Percentiles rank a stretch among this genome's conserved stretches.
Evolutionary conservation across 768 basidiomycete genomes (phyloP).

Genomic region (Albatrellus ellisii): DNA sequence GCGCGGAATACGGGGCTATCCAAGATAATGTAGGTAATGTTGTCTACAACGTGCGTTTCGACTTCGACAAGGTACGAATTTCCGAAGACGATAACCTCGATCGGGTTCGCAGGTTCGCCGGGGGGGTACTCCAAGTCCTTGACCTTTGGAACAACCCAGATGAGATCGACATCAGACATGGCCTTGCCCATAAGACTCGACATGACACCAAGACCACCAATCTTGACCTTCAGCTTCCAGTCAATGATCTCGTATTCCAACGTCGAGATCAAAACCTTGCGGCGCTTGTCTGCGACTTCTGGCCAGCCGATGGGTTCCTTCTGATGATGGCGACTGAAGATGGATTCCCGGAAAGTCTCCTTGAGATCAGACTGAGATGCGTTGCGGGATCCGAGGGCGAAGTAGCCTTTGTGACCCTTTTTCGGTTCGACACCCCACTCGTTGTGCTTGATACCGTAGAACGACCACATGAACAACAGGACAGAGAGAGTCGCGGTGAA

Average conservation of each 20-base stretch:
- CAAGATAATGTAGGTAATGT: constrained; percentile 89
- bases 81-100: constrained; percentile 93
- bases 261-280: constrained; percentile 85
- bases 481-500: constrained; percentile 79
- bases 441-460: constrained; percentile 94
- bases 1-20: constrained; percentile 95
- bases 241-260: constrained; percentile 95
- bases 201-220: constrained; percentile 97
- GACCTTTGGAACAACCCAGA: constrained; percentile 93
- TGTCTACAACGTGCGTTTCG: constrained; percentile 85
- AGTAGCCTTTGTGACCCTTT: constrained; percentile 62
- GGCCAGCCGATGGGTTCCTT: constrained; percentile 90
- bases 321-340: constrained; percentile 39
- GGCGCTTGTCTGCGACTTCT: constrained; percentile 79
- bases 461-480: constrained; percentile 84
- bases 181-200: constrained; percentile 96
- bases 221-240: constrained; percentile 97
- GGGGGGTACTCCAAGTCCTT: constrained; percentile 89
- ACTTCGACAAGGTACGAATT: constrained; percentile 94
- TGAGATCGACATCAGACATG: constrained; percentile 90
- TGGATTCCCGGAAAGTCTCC: constrained; percentile 63
- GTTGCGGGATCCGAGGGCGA: constrained; percentile 59
- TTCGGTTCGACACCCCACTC: constrained; percentile 72
- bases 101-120: constrained; percentile 84
- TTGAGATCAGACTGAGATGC: constrained; percentile 64